Conservation (phyloP, 106 monocot species). For the Dioscorea alata region DNA sequence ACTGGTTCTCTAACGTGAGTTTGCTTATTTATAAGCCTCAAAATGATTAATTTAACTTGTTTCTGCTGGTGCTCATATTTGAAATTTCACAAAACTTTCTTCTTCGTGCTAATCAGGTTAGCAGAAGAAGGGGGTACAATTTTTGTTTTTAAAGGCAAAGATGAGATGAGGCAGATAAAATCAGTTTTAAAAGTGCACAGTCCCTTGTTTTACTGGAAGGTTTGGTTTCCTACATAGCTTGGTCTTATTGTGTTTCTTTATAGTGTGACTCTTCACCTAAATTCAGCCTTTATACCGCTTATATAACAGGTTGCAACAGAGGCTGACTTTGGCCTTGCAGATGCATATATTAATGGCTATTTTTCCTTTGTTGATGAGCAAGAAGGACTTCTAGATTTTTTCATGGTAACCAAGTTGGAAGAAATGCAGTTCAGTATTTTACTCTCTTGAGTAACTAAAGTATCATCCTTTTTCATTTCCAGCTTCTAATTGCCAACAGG, state of each 20-base stretch:
- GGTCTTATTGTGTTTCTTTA: neutral
- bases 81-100: neutral
- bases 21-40: neutral
- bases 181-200: constrained; percentile 67
- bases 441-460: neutral
- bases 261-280: neutral
- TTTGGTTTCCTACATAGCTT: constrained; percentile 4
- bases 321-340: constrained; percentile 96
- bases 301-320: constrained; percentile 81
- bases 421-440: neutral
- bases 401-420: constrained; percentile 35
- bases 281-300: neutral
- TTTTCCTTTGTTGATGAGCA: constrained; percentile 74
- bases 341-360: constrained; percentile 89
- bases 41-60: neutral
- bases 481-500: constrained; percentile 91
- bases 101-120: constrained; percentile 30
- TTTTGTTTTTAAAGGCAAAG: constrained; percentile 53
- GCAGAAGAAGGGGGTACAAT: constrained; percentile 90
- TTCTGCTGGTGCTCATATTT: neutral
- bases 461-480: constrained; percentile 5
- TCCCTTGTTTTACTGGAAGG: constrained; percentile 98
- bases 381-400: constrained; percentile 80
- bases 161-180: constrained; percentile 32
- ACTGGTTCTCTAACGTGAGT: constrained; percentile 70